Evolutionary conservation across 1,139 yeast genomes (phyloP).

Genomic region (Magnusiomyces suaveolens): DNA sequence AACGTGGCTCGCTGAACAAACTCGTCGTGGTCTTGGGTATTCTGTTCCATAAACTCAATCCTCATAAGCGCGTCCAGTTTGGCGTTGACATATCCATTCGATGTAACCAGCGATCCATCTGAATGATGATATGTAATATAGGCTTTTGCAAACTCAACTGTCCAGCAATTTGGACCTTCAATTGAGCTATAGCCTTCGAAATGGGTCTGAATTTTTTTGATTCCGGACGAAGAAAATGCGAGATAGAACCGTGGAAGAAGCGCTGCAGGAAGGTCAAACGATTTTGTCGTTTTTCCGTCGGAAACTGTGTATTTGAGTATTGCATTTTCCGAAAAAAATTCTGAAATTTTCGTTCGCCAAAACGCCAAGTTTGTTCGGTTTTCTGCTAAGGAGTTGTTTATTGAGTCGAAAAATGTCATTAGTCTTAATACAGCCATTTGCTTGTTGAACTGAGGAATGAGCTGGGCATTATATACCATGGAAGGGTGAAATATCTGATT

Average conservation of each 20-base stretch:
- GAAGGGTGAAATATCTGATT: slow-evolving; percentile 22
- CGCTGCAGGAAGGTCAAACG: slow-evolving; percentile 54
- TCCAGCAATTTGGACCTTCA: slow-evolving; percentile 54
- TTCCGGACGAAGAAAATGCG: slow-evolving; percentile 46
- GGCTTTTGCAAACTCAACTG: slow-evolving; percentile 51
- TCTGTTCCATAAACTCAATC: slow-evolving; percentile 64
- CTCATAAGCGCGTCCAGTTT: slow-evolving; percentile 52
- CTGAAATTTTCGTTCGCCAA: slow-evolving; percentile 41
- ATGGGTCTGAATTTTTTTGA: slow-evolving; percentile 46
- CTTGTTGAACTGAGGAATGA: not conserved
- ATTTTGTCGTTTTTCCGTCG: slow-evolving; percentile 39
- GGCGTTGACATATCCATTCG: slow-evolving; percentile 50
- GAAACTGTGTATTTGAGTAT: slow-evolving; percentile 39
- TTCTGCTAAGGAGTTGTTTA: slow-evolving; percentile 25
- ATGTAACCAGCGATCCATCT: slow-evolving; percentile 63
- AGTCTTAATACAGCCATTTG: slow-evolving; percentile 9
- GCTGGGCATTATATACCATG: not conserved
- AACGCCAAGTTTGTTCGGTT: slow-evolving; percentile 31
- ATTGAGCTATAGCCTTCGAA: slow-evolving; percentile 60
- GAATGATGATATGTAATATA: slow-evolving; percentile 46
- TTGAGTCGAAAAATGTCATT: slow-evolving; percentile 34
- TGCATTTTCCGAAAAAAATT: slow-evolving; percentile 43
- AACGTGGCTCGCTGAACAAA: slow-evolving; percentile 4
- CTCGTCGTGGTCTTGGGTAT: slow-evolving; percentile 36
- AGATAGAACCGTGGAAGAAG: slow-evolving; percentile 60